Evolutionary conservation across 441 rosid species (phyloP), one percentile per base, ranked within the genome.

Genomic region (Raphanus hybrid): DNA sequence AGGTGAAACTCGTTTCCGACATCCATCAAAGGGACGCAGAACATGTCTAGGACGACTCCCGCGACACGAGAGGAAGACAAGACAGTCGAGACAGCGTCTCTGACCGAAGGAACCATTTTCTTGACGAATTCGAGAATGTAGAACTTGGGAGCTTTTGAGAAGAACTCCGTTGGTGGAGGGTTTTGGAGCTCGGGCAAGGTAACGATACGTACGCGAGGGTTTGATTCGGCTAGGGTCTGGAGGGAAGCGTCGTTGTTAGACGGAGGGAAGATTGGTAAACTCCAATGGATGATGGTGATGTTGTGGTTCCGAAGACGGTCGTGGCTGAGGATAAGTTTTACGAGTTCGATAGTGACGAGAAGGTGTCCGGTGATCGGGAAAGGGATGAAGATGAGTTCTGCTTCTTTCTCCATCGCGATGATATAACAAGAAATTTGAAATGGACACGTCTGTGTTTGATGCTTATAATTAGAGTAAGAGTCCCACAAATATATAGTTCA

Each of bases 371-470:
- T 58, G 15, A 71, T 78, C 0, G 91, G 86, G 0, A 62, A 34
- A 18, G 90, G 87, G 34, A 87, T 15, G 59, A 86, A 83, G 12
- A 89, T 80, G 15, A 88, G 82, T 77, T 86, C 75, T 37, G 61
- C 82, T 27, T 75, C 74, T 74, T 80, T 66, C 84, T 3, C 75
- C 75, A 71, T 63, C 12, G 20, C 15, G 35, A 8, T 35, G 34
- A 29, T 29, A 29, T 29, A 3, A 7, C 8, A 35, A 18, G 29
- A 8, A 35, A 35, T 57, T 16, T 0, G 26, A 54, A 7, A 16
- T 48, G 9, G 0, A 16, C 3, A 18, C 12, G 27, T 55, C 8
- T 55, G 23, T 41, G 63, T 29, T 58, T 23, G 35, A 26, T 59
- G 35, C 15, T 59, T 59, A 2, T 59, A 26, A 29, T 35, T 35